Conservation (phyloP, 2,329 filamentous ascomycete species). For the Trichophyton verrucosum region DNA sequence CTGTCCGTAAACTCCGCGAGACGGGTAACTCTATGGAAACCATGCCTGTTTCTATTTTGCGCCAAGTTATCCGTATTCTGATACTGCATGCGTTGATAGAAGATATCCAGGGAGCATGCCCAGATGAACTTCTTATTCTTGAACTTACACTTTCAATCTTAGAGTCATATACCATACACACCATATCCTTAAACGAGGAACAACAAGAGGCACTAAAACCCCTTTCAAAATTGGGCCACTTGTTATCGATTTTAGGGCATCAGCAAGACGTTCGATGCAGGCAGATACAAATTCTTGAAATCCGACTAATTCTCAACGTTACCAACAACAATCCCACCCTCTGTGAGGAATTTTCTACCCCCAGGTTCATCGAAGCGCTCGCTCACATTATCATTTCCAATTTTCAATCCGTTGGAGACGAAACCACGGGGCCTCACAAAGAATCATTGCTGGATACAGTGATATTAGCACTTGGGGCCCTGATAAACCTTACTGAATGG, state of each 20-base stretch:
- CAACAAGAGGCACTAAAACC: conserved; percentile 20
- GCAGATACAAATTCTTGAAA: conserved; percentile 30
- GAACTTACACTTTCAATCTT: conserved; percentile 25
- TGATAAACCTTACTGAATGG: conserved; percentile 81
- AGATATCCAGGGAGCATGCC: conserved; percentile 6
- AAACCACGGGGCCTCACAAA: conserved; percentile 32
- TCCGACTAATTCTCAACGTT: conserved; percentile 69
- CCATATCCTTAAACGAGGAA: conserved; percentile 18
- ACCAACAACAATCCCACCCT: conserved; percentile 67
- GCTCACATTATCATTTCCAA: conserved; percentile 26
- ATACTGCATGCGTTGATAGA: conserved; percentile 14
- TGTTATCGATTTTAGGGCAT: conserved; percentile 23
- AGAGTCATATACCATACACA: conserved; percentile 26
- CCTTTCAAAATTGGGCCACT: conserved; percentile 26
- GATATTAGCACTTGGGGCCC: conserved; percentile 63
- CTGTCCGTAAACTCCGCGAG: conserved; percentile 23
- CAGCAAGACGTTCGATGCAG: conserved; percentile 13
- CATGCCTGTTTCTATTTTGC: conserved; percentile 20
- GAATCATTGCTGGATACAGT: conserved; percentile 56
- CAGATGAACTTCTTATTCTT: conserved; percentile 18
- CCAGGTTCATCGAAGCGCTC: conserved; percentile 27
- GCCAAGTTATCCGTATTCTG: conserved; percentile 22
- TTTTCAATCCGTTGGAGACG: conserved; percentile 20
- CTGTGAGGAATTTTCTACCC: conserved; percentile 52
- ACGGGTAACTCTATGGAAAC: conserved; percentile 19